A percentile compares a stretch with the other conserved stretches of the same genome.
These are phyloP conservation scores for Thalia dealbata DNA, from an alignment of 176 grass and related monocot species.

Conservation along the genomic window DNA sequence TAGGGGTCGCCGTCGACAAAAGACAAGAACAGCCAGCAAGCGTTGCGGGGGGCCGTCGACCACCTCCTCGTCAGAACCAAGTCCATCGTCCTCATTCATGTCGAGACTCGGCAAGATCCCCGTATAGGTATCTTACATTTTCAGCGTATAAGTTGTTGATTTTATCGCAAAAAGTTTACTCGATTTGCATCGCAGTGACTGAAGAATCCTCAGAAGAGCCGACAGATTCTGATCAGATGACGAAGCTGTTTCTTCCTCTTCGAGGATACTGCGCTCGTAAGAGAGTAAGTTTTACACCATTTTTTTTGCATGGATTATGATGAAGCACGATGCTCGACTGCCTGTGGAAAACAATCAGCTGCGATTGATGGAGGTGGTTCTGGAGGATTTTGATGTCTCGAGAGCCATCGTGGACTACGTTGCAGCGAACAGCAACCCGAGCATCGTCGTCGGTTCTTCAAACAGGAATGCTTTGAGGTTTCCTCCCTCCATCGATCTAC, in stretches of 20 bases:
- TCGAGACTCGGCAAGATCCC: slow-evolving; percentile 25
- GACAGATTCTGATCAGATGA: slow-evolving; percentile 52
- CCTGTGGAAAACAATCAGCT: slow-evolving; percentile 26
- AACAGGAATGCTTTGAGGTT: slow-evolving; percentile 56
- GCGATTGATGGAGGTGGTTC: slow-evolving; percentile 44
- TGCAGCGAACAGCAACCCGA: slow-evolving; percentile 45
- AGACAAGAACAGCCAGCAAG: slow-evolving; percentile 68
- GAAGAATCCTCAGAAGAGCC: slow-evolving; percentile 30
- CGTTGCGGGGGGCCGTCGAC: slow-evolving; percentile 71
- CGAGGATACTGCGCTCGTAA: slow-evolving; percentile 60
- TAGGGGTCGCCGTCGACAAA: slow-evolving; percentile 44
- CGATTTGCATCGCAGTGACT: slow-evolving; percentile 49
- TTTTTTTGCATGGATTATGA: no score
- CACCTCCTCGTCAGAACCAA: slow-evolving; percentile 48
- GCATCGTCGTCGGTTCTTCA: slow-evolving; percentile 58
- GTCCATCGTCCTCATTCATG: slow-evolving; percentile 57
- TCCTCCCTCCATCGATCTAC: no score
- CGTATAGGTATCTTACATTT: slow-evolving; percentile 41
- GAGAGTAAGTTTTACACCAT: slow-evolving; percentile 32
- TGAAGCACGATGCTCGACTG: background rate
- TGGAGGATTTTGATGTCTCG: slow-evolving; percentile 68
- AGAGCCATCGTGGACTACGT: slow-evolving; percentile 70
- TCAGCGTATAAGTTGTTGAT: background rate
- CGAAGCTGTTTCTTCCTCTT: slow-evolving; percentile 57
- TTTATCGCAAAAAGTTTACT: no score